Percentiles rank a stretch among this genome's conserved stretches.
Evolutionary conservation across 331 rosid genomes (phyloP).

Genomic region (Quercus phellos): DNA sequence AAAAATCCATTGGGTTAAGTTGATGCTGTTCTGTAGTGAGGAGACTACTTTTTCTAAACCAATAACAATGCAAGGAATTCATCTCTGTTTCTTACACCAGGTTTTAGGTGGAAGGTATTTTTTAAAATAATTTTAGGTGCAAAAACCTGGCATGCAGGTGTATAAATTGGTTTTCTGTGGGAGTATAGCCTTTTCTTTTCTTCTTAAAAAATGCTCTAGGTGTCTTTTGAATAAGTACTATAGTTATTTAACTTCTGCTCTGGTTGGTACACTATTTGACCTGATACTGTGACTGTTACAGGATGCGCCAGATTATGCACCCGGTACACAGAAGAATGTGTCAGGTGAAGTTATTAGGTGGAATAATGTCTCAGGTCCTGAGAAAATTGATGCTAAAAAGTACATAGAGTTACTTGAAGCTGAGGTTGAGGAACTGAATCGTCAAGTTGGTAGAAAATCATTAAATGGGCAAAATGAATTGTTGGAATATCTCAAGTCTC

Average conservation of each 20-base stretch:
- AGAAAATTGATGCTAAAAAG: slow-evolving; percentile 84
- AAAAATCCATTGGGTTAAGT: not conserved
- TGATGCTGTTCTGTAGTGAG: not conserved
- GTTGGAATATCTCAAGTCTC: slow-evolving; percentile 88
- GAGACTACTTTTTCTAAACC: not conserved
- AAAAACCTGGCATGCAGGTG: not conserved
- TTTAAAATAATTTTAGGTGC: not conserved
- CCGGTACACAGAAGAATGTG: slow-evolving; percentile 94
- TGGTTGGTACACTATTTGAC: slow-evolving; percentile 20
- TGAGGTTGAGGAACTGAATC: slow-evolving; percentile 89
- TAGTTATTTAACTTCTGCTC: not conserved
- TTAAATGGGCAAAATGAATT: slow-evolving; percentile 74
- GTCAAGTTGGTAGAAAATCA: slow-evolving; percentile 79
- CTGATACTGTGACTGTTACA: slow-evolving; percentile 32
- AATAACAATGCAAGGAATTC: not conserved
- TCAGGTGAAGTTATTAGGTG: slow-evolving; percentile 95
- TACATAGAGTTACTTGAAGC: slow-evolving; percentile 95
- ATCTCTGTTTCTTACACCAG: not conserved
- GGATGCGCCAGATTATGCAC: slow-evolving; percentile 82
- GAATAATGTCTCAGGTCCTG: slow-evolving; percentile 84
- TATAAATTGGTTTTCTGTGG: not conserved
- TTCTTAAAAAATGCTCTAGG: not conserved
- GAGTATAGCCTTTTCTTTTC: not conserved
- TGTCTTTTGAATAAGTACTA: no score
- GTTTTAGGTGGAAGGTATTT: not conserved